Evolutionary conservation across 202 grass and related monocot genomes (phyloP).

Genomic region (Dendrocalamus latiflorus): DNA sequence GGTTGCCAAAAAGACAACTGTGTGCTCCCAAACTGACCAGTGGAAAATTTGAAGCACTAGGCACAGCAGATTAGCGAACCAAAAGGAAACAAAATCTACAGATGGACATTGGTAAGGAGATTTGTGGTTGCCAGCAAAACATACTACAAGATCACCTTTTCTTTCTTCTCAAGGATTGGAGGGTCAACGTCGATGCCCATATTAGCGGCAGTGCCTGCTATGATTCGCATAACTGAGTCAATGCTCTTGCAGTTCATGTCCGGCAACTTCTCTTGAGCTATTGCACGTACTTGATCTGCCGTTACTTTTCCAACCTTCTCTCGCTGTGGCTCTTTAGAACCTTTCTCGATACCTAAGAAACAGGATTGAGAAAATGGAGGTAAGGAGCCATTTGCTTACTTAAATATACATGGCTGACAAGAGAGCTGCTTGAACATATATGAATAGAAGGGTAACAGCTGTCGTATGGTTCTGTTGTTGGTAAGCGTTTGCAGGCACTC

Average conservation of each 20-base stretch:
- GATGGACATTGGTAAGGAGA: neutral
- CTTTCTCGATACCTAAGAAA: slow-evolving; percentile 66
- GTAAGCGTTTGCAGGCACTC: no score
- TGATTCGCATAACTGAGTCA: slow-evolving; percentile 89
- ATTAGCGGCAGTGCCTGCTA: slow-evolving; percentile 90
- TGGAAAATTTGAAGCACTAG: neutral
- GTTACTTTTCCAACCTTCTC: slow-evolving; percentile 89
- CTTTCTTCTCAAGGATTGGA: slow-evolving; percentile 70
- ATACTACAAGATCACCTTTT: slow-evolving; percentile 57
- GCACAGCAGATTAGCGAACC: neutral
- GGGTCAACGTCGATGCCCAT: slow-evolving; percentile 94
- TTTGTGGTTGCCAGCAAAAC: neutral
- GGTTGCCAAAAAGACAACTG: neutral
- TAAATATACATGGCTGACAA: no score
- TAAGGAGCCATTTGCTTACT: neutral
- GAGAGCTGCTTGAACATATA: no score
- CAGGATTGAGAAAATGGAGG: slow-evolving; percentile 23
- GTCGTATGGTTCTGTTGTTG: no score
- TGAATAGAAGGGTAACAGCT: no score
- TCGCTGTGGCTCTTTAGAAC: slow-evolving; percentile 64
- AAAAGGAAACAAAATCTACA: slow-evolving; percentile 48
- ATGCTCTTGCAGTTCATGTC: slow-evolving; percentile 93
- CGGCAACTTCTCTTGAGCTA: slow-evolving; percentile 83
- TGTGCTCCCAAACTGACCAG: slow-evolving; percentile 1
- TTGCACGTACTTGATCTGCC: slow-evolving; percentile 63